Conservation (phyloP, 2,329 filamentous ascomycete genomes). For the Botrytis pseudocinerea region DNA sequence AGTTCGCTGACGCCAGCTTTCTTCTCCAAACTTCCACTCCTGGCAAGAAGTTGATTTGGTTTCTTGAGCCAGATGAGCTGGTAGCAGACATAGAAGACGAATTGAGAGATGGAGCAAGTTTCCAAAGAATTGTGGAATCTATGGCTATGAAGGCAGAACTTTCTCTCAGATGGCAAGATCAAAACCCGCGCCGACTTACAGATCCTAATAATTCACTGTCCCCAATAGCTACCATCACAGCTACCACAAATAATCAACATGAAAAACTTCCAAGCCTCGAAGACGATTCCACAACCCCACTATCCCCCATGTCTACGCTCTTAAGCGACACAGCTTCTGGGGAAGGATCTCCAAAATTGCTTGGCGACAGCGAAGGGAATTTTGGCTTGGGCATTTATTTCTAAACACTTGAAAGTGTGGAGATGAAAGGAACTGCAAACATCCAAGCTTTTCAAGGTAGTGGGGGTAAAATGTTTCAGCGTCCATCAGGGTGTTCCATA, state of each 20-base stretch:
- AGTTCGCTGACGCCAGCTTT: not conserved
- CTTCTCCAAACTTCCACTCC: constrained; percentile 26
- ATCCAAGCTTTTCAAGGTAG: not conserved
- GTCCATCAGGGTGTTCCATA: not conserved
- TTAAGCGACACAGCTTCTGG: not conserved
- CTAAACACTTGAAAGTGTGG: not conserved
- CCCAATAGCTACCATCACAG: not conserved
- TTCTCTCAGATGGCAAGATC: not conserved
- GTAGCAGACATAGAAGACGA: constrained; percentile 30
- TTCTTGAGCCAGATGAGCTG: constrained; percentile 43
- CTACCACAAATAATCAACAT: not conserved
- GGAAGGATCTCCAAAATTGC: not conserved
- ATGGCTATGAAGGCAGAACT: not conserved
- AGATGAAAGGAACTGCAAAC: not conserved
- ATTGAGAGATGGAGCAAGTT: constrained; percentile 24
- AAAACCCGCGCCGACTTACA: not conserved
- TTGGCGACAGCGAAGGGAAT: not conserved
- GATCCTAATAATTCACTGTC: not conserved
- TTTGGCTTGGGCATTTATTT: not conserved
- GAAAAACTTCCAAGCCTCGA: not conserved
- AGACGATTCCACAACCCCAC: not conserved
- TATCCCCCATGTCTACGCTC: not conserved
- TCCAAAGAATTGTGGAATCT: not conserved
- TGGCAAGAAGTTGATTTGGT: constrained; percentile 42
- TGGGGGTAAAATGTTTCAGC: too few species aligned